These are phyloP conservation scores for Arctium minus DNA, from an alignment of 129 eudicot genomes.

Conservation along the genomic window DNA sequence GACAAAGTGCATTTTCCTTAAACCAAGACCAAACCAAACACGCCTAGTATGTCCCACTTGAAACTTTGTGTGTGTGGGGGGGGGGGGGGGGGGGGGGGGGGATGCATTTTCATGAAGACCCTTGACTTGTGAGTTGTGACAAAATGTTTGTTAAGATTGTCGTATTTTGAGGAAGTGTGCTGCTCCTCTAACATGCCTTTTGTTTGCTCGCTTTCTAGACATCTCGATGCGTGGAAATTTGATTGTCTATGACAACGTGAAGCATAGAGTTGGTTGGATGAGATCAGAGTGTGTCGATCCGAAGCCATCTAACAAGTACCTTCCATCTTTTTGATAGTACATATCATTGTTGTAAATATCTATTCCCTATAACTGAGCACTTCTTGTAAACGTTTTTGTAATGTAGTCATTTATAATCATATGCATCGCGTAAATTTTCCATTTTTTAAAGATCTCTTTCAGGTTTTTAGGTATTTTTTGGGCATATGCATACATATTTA, in stretches of 20 bases:
- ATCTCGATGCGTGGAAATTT: conserved; percentile 70
- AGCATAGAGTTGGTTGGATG: conserved; percentile 67
- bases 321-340: conserved; percentile 24
- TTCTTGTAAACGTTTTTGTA: conserved; percentile 5
- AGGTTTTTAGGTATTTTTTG: neutral
- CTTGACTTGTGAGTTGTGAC: neutral
- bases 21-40: too few relatives aligned
- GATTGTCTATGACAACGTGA: conserved; percentile 66
- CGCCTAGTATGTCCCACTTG: too few relatives aligned
- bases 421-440: conserved; percentile 2
- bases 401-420: neutral
- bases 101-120: neutral
- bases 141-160: neutral
- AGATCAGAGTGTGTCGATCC: conserved; percentile 61
- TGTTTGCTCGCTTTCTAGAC: conserved; percentile 38
- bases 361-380: neutral
- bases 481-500: neutral
- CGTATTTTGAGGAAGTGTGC: neutral
- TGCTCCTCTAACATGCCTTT: neutral
- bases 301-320: conserved; percentile 23
- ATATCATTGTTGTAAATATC: conserved; percentile 21
- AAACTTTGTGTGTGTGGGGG: too few relatives aligned
- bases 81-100: too few relatives aligned
- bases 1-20: too few relatives aligned
- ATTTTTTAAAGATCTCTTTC: neutral